Evolutionary conservation across 257 asterid species (phyloP), one percentile per base, ranked within the genome.

Genomic region (Solanum medicagineum): DNA sequence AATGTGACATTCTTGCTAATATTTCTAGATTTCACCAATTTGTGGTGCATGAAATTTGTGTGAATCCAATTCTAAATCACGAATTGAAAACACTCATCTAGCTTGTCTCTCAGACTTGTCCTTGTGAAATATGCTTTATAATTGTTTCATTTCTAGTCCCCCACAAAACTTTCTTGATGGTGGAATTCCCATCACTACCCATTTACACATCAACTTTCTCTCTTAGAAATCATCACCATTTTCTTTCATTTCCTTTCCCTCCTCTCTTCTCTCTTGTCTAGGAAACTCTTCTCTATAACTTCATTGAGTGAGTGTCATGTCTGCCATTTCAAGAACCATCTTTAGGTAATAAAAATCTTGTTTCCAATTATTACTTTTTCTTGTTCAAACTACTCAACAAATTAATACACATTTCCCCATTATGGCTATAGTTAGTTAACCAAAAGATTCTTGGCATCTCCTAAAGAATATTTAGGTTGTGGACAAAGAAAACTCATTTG

Each of bases 141-240:
- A 10, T 42, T 60, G 74, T 81, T 51, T 81, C 75, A 82, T 42
- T 82, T 47, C 32, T 62, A 81, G 14, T 36, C 68, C 85, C 84
- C 79, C 68, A 85, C 83, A 66, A 81, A 85, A 11, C 85, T 80
- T 70, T 82, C 87, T 77, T 87, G 77, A 89, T 87, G 83, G 85
- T 87, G 91, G 90, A 89, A 86, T 86, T 89, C 88, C 93, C 92
- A 88, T 89, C 85, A 87, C 70, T 56, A 32, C 51, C 22, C 68
- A 60, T n/a, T 60, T 60, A 60, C 45, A 81, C 57, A 63, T 83
- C 84, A 54, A 81, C 84, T 62, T 62, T 66, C 85, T 59, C 1
- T 22, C 36, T 55, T 42, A 44, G 84, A 69, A 36, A 36, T 36
- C 62, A 89, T 86, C 85, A 45, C 66, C 79, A 55, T 89, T 87